Evolutionary conservation across 1,284 basidiomycete species (phyloP).

Genomic region (Leccinum solheimii): DNA sequence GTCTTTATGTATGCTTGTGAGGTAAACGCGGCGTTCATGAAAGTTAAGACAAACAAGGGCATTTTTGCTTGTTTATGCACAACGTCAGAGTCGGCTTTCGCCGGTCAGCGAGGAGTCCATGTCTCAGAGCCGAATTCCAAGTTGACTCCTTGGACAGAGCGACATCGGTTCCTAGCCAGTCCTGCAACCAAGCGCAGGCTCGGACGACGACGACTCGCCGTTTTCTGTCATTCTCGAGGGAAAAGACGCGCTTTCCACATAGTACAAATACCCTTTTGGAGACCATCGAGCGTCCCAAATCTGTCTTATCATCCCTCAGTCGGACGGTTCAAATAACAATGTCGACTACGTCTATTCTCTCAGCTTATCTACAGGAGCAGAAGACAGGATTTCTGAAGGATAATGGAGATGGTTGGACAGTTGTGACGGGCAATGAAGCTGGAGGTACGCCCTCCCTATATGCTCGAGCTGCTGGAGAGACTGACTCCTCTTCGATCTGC

Average conservation of each 20-base stretch:
- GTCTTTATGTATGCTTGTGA: background rate
- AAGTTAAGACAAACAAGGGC: background rate
- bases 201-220: background rate
- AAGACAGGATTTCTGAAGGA: slow-evolving; percentile 44
- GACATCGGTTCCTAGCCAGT: background rate
- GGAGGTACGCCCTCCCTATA: slow-evolving; percentile 61
- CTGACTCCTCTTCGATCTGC: slow-evolving; percentile 2
- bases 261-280: slow-evolving; percentile 1
- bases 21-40: too few relatives aligned
- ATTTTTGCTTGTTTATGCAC: slow-evolving; percentile 14
- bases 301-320: background rate
- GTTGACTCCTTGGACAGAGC: background rate
- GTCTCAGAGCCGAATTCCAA: background rate
- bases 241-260: background rate
- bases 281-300: background rate
- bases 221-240: background rate
- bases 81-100: background rate
- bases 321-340: slow-evolving; percentile 17
- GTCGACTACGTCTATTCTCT: slow-evolving; percentile 32
- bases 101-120: slow-evolving; percentile 1
- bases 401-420: slow-evolving; percentile 64
- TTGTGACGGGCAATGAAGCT: slow-evolving; percentile 91
- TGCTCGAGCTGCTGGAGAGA: background rate
- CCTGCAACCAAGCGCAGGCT: background rate
- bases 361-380: slow-evolving; percentile 39